Evolutionary conservation across 768 basidiomycete genomes (phyloP), one percentile per base, ranked within the genome.

Genomic region (Suillus variegatus): DNA sequence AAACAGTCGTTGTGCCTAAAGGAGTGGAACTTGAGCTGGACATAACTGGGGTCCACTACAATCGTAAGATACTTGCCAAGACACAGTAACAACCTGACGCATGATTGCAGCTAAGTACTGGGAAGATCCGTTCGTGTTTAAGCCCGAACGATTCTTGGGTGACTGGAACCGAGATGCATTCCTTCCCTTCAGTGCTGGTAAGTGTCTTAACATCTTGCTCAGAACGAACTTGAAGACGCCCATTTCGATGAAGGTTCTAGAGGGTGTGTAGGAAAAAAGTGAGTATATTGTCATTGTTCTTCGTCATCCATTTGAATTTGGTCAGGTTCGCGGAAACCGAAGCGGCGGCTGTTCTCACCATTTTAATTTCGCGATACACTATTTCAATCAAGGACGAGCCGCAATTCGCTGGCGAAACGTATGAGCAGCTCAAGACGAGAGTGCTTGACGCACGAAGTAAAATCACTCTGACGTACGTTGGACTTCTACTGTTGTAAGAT

Each of bases 101-200:
- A 25, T 35, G 22, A 32, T 41, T 55, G 35, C 66, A 80, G 80
- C 79, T 5, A 69, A 69, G 12, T 79, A 79, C 69, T 81, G 80
- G 80, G 70, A 75, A 6, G 76, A 81, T 38, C 80, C 80, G 1
- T 52, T 72, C 28, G 68, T 65, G 14, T 82, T 80, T 70, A 75
- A 73, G 25, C 80, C 80, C 0, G 77, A 78, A 35, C 79, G 85
- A 8, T 86, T 86, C 76, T 72, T 86, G n/a, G 78, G 77, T 43
- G 82, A 86, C 56, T 87, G 83, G 81, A 80, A 82, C 25, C 77
- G 80, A 43, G 85, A 86, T 68, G 86, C 86, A 0, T 86, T 85
- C 69, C 46, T 84, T 35, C 84, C 85, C 4, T 86, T 86, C 69
- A 84, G 82, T 62, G 76, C 72, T 54, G 84, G 84, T 77, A 62